phyloP scores from a whole-genome alignment of 495 filamentous ascomycete species.

The Tuber umbilicatum region DNA sequence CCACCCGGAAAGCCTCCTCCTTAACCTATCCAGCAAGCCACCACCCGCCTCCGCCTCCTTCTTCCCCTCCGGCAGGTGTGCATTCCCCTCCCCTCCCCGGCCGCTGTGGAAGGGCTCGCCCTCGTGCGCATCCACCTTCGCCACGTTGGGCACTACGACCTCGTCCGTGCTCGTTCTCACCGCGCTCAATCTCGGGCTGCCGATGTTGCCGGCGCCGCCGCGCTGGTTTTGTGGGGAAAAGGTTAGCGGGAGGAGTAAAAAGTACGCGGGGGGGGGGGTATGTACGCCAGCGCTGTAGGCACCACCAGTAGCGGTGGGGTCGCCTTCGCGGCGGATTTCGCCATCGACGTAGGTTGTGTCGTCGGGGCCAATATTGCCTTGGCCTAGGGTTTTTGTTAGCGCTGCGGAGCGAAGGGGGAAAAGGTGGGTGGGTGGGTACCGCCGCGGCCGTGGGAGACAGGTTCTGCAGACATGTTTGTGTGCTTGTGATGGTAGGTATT shows the following conservation, averaged over 20 bases:
- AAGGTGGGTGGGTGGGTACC: constrained; percentile 16
- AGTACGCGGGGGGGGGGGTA: not conserved
- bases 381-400: constrained; percentile 15
- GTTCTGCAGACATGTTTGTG: constrained; percentile 16
- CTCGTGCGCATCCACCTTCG: constrained; percentile 22
- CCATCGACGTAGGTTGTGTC: constrained; percentile 36
- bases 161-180: constrained; percentile 30
- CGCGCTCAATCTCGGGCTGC: constrained; percentile 22
- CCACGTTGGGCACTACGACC: constrained; percentile 36
- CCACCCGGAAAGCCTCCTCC: constrained; percentile 23
- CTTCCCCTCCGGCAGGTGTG: constrained; percentile 22
- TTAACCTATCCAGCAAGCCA: constrained; percentile 32
- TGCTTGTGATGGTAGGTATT: not conserved
- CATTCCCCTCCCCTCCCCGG: constrained; percentile 17
- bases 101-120: constrained; percentile 36
- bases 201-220: constrained; percentile 40
- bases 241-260: not conserved
- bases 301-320: constrained; percentile 31
- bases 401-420: not conserved
- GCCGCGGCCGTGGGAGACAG: constrained; percentile 39
- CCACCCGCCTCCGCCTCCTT: constrained; percentile 19
- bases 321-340: constrained; percentile 34
- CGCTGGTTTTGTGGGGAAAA: constrained; percentile 27
- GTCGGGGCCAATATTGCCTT: constrained; percentile 40
- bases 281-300: constrained; percentile 39